Conservation (phyloP, 352 stramenopile species). For the Pythium coloratum region DNA sequence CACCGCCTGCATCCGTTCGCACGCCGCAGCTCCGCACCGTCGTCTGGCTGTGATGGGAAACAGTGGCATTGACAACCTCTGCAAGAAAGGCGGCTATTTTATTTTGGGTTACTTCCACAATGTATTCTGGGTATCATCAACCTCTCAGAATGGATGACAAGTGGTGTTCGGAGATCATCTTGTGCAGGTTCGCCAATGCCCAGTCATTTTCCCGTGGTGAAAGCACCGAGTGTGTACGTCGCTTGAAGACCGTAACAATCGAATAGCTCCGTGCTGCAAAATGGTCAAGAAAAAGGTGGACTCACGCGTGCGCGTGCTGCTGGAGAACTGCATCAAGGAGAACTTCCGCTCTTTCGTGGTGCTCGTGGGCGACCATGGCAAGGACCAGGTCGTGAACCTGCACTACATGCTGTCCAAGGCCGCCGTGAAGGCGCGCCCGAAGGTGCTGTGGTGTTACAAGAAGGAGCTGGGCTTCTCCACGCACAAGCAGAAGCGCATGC, state of each 20-base stretch:
- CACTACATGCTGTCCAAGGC: constrained; percentile 98
- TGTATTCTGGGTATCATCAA: constrained; percentile 1
- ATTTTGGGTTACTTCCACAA: background rate
- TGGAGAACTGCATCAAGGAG: constrained; percentile 96
- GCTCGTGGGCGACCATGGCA: constrained; percentile 98
- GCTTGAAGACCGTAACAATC: constrained; percentile 13
- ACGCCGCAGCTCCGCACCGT: constrained; percentile 28
- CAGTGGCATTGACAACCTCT: too few species aligned
- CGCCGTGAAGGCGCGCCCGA: constrained; percentile 92
- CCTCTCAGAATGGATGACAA: background rate
- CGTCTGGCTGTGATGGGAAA: background rate
- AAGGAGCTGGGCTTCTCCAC: constrained; percentile 99
- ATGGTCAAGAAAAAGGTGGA: constrained; percentile 99
- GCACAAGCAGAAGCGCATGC: constrained; percentile 94
- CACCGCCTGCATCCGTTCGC: constrained; percentile 36
- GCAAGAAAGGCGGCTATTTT: background rate
- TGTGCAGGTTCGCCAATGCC: constrained; percentile 17
- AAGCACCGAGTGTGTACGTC: constrained; percentile 2
- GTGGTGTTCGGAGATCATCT: background rate
- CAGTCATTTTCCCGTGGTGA: constrained; percentile 20
- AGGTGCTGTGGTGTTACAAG: constrained; percentile 99
- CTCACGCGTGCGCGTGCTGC: constrained; percentile 95
- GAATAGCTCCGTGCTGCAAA: background rate
- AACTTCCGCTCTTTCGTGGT: constrained; percentile 98
- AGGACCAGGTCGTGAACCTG: constrained; percentile 99